Conservation (phyloP, 208 protist genomes). For the Leishmania tarentolae region DNA sequence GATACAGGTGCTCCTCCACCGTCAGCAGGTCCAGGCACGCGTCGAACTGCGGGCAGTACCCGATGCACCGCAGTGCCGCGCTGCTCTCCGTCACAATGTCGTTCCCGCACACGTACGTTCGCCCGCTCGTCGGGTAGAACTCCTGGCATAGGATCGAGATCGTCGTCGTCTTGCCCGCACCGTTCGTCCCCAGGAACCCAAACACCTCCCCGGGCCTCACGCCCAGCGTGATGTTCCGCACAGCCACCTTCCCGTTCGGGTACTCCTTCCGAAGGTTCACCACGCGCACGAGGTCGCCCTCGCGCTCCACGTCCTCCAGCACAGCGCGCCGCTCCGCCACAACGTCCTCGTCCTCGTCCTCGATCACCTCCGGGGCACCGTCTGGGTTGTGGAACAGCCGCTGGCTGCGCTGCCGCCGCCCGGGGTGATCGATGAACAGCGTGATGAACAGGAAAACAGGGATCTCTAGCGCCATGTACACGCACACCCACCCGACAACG, state of each 20-base stretch:
- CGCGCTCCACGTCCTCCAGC: constrained; percentile 6
- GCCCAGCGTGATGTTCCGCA: constrained; percentile 71
- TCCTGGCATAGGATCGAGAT: constrained; percentile 84
- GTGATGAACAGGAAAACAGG: constrained; percentile 37
- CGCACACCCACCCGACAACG: constrained; percentile 23
- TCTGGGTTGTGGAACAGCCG: constrained; percentile 38
- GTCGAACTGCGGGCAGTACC: constrained; percentile 95
- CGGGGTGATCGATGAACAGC: constrained; percentile 45
- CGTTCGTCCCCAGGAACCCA: constrained; percentile 90
- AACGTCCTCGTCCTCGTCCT: constrained; percentile 50
- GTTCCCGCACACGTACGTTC: constrained; percentile 54
- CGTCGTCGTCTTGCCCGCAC: constrained; percentile 87
- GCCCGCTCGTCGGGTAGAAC: constrained; percentile 65
- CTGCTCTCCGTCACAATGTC: constrained; percentile 53
- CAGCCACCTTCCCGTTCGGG: constrained; percentile 65
- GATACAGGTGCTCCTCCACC: constrained; percentile 76
- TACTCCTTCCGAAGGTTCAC: constrained; percentile 66
- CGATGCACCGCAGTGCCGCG: constrained; percentile 57
- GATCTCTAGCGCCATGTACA: constrained; percentile 56
- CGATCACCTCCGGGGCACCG: constrained; percentile 28
- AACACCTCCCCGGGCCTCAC: constrained; percentile 80
- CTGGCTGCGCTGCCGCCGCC: constrained; percentile 27
- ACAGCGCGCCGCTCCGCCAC: constrained; percentile 33
- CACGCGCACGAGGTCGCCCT: constrained; percentile 53
- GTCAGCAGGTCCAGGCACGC: constrained; percentile 90